These are phyloP conservation scores for Thermochaetoides dissita DNA, from an alignment of 2,329 filamentous ascomycete genomes.

Conservation along the genomic window DNA sequence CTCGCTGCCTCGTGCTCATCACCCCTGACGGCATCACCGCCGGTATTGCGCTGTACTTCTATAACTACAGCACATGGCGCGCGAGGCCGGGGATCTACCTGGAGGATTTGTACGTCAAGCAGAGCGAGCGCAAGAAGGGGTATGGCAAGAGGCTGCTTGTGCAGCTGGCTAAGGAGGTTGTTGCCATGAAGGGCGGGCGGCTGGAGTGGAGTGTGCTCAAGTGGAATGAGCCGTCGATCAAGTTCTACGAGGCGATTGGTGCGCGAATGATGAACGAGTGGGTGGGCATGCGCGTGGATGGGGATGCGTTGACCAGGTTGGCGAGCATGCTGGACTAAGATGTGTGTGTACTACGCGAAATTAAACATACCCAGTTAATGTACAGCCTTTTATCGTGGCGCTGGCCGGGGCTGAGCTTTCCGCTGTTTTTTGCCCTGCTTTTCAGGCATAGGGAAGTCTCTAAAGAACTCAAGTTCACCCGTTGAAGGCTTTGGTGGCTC, in stretches of 20 bases:
- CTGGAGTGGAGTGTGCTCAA: slow-evolving; percentile 86
- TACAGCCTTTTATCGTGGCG: background rate
- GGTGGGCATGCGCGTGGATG: slow-evolving; percentile 63
- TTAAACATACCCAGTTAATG: background rate
- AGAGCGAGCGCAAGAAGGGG: slow-evolving; percentile 55
- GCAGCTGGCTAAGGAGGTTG: slow-evolving; percentile 64
- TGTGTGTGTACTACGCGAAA: background rate
- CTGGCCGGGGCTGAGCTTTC: too few species aligned
- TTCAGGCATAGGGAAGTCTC: slow-evolving; percentile 26
- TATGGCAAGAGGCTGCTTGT: slow-evolving; percentile 67
- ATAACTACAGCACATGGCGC: slow-evolving; percentile 92
- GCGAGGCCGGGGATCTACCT: slow-evolving; percentile 80
- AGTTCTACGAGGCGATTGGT: slow-evolving; percentile 66
- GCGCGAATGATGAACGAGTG: slow-evolving; percentile 55
- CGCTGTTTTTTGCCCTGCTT: slow-evolving; percentile 1
- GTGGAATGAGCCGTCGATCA: slow-evolving; percentile 84
- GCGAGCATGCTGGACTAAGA: slow-evolving; percentile 29
- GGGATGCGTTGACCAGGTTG: slow-evolving; percentile 47
- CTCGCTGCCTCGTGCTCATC: slow-evolving; percentile 60
- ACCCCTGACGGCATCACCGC: slow-evolving; percentile 35
- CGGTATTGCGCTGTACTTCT: slow-evolving; percentile 83
- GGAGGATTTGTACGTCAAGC: slow-evolving; percentile 78
- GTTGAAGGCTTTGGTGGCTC: slow-evolving; percentile 19
- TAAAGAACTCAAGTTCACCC: slow-evolving; percentile 32
- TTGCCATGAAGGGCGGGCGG: slow-evolving; percentile 56